Evolutionary conservation across 2,329 filamentous ascomycete species (phyloP), one percentile per base, ranked within the genome.

Genomic region (Pyricularia pennisetigena): DNA sequence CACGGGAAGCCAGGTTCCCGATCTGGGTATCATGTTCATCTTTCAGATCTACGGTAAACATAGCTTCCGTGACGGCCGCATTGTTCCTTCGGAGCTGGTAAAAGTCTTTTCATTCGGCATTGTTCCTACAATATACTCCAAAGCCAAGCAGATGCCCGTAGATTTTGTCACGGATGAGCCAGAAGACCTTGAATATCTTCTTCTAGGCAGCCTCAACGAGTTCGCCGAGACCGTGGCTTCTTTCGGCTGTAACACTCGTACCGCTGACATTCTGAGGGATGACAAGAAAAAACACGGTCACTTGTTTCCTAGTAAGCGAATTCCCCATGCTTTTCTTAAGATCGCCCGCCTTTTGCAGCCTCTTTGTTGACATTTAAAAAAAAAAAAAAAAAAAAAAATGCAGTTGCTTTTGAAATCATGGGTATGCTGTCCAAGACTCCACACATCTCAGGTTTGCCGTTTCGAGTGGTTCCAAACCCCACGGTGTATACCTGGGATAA

Each of bases 71-170:
- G 77, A 78, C 24, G 83, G 83, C 68, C 78, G 85, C 20, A 79
- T 86, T 4, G 83, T 87, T 20, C 85, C 85, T 0, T 79, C 79
- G 6, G 79, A 85, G 57, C 79, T 81, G 67, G 77, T 85, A 66
- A 87, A 87, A 73, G 80, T 85, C 69, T 74, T 87, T 5, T 83
- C 82, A 62, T 88, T 86, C 72, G 85, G 85, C 24, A 80, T 79
- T 20, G 83, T 85, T 4, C 81, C 83, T 0, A 87, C 85, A 20
- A 82, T 88, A 4, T 87, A 84, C 70, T 76, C 77, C 6, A 74
- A 76, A 10, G 75, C 73, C 0, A 71, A 75, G 6, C 14, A 2
- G 12, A 62, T 62, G 59, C 59, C 59, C 5, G 12, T 28, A 16
- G 59, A 62, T 62, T 66, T 66, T 20, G 16, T 49, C 24, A 66